These are phyloP conservation scores for Domatiomyces globalis DNA, from an alignment of 2,329 filamentous ascomycete genomes.

Conservation along the genomic window DNA sequence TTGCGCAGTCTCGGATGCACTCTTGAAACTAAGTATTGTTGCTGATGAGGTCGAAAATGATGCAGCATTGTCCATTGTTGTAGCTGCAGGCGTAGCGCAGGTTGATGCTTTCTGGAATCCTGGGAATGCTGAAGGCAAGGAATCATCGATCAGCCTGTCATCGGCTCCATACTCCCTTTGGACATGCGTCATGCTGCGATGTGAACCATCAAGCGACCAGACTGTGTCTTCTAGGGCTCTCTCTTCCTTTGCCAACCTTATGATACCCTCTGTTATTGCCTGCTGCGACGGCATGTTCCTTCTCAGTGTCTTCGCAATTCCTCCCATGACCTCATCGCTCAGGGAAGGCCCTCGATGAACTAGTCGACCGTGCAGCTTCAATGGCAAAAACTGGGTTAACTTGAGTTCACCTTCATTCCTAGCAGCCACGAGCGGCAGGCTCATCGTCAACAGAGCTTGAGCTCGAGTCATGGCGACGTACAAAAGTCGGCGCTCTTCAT, in stretches of 20 bases:
- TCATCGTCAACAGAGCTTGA: slow-evolving; percentile 72
- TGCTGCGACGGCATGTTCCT: slow-evolving; percentile 45
- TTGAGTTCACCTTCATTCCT: slow-evolving; percentile 46
- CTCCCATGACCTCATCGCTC: slow-evolving; percentile 45
- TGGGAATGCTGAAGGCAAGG: background rate
- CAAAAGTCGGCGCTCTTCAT: slow-evolving; percentile 75
- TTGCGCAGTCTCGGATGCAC: slow-evolving; percentile 20
- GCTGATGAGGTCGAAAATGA: slow-evolving; percentile 22
- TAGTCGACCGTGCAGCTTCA: slow-evolving; percentile 36
- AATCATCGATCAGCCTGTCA: background rate
- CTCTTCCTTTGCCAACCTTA: slow-evolving; percentile 29
- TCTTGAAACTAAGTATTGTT: slow-evolving; percentile 41
- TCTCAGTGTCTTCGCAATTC: slow-evolving; percentile 57
- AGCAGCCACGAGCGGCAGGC: slow-evolving; percentile 57
- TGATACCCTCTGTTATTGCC: slow-evolving; percentile 37
- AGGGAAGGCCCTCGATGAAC: slow-evolving; percentile 58
- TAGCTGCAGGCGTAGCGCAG: slow-evolving; percentile 33
- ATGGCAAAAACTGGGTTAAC: slow-evolving; percentile 58
- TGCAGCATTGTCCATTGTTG: slow-evolving; percentile 46
- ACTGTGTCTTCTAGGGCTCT: slow-evolving; percentile 46
- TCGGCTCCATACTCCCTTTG: slow-evolving; percentile 2
- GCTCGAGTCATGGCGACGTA: slow-evolving; percentile 97
- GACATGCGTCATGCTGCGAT: slow-evolving; percentile 25
- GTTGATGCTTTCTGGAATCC: slow-evolving; percentile 21
- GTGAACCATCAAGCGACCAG: slow-evolving; percentile 49